phyloP scores from a whole-genome alignment of 176 grass and related monocot species.

The Areca catechu region DNA sequence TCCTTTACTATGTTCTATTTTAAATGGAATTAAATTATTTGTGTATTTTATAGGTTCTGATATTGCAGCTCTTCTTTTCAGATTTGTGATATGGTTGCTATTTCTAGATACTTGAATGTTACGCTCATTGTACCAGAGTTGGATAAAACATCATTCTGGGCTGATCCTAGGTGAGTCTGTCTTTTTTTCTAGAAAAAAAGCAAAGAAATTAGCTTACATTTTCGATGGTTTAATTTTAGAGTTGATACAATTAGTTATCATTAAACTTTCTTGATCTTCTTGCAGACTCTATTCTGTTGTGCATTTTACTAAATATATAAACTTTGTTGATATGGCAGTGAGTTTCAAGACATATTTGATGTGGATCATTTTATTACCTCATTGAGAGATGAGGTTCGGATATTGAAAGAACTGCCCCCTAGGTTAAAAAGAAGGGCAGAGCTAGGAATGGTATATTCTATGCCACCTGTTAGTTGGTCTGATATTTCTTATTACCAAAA shows the following conservation, averaged over 20 bases:
- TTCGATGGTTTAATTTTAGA: too few relatives aligned
- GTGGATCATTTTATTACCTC: slow-evolving; percentile 89
- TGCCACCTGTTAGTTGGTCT: slow-evolving; percentile 92
- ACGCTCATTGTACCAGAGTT: slow-evolving; percentile 87
- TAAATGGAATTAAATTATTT: too few relatives aligned
- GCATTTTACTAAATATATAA: too few relatives aligned
- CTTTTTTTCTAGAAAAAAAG: background rate
- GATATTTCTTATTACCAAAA: slow-evolving; percentile 69
- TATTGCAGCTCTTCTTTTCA: slow-evolving; percentile 20
- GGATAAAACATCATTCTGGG: slow-evolving; percentile 94
- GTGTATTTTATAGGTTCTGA: slow-evolving; percentile 1
- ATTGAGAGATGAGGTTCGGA: slow-evolving; percentile 71
- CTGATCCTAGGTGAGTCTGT: slow-evolving; percentile 63
- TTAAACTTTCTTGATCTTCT: slow-evolving; percentile 1
- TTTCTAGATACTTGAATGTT: slow-evolving; percentile 84
- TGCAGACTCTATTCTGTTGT: background rate
- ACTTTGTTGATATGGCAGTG: slow-evolving; percentile 29
- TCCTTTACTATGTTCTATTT: too few relatives aligned
- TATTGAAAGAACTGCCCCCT: slow-evolving; percentile 76
- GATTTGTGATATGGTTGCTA: slow-evolving; percentile 96
- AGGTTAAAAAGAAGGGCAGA: slow-evolving; percentile 70
- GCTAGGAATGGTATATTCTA: slow-evolving; percentile 52
- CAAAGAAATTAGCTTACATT: too few relatives aligned
- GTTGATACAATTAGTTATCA: background rate
- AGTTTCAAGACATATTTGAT: slow-evolving; percentile 96